phyloP scores from a whole-genome alignment of 805 yeast genomes.

The Debaryomyces castellii region DNA sequence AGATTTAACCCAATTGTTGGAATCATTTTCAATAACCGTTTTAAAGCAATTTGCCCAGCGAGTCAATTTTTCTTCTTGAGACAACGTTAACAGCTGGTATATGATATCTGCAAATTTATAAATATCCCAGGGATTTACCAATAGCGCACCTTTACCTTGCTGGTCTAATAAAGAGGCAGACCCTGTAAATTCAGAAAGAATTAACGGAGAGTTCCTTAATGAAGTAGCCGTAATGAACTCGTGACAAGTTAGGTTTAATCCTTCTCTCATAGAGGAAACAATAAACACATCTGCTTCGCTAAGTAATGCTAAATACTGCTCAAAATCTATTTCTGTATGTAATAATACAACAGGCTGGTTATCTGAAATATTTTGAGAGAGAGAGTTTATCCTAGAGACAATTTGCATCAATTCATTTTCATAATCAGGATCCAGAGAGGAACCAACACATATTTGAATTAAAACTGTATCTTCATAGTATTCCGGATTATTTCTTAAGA shows the following conservation, averaged over 20 bases:
- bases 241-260: conserved; percentile 95
- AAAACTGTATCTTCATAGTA: conserved; percentile 68
- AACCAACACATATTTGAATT: conserved; percentile 77
- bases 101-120: conserved; percentile 64
- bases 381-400: conserved; percentile 82
- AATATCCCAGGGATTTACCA: conserved; percentile 91
- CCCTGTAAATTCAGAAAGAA: conserved; percentile 92
- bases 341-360: conserved; percentile 82
- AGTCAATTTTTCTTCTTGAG: conserved; percentile 50
- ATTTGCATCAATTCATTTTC: conserved; percentile 74
- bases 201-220: conserved; percentile 73
- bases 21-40: conserved; percentile 65
- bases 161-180: conserved; percentile 72
- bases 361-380: conserved; percentile 67
- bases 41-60: conserved; percentile 64
- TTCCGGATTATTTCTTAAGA: conserved; percentile 70
- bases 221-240: conserved; percentile 81
- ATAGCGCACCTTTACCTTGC: conserved; percentile 57
- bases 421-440: conserved; percentile 54
- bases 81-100: conserved; percentile 64
- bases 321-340: conserved; percentile 85
- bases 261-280: conserved; percentile 92
- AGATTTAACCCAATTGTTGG: conserved; percentile 68
- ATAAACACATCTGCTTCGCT: conserved; percentile 85
- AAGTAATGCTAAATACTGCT: conserved; percentile 83